These are phyloP conservation scores for Pochonia chlamydosporia DNA, from an alignment of 2,329 filamentous ascomycete genomes.

Conservation along the genomic window DNA sequence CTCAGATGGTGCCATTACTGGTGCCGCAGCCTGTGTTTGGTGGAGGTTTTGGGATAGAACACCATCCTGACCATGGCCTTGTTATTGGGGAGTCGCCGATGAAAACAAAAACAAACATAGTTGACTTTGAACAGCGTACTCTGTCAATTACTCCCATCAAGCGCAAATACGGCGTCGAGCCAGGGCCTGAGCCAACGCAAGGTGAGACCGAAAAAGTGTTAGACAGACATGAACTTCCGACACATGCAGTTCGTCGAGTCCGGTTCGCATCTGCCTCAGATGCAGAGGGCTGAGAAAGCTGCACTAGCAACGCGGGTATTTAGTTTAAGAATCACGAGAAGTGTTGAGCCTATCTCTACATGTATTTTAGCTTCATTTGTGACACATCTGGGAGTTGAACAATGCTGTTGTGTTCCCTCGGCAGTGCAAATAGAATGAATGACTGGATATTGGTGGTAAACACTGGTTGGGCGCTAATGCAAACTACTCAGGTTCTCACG, in stretches of 20 bases:
- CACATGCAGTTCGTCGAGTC: slow-evolving; percentile 25
- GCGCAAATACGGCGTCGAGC: slow-evolving; percentile 14
- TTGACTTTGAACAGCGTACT: background rate
- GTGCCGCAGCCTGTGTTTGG: slow-evolving; percentile 46
- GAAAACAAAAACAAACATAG: background rate
- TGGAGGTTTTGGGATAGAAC: slow-evolving; percentile 35
- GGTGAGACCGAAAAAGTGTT: background rate
- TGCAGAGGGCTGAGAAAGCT: slow-evolving; percentile 11
- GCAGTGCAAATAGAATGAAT: too few relatives aligned
- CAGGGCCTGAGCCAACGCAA: slow-evolving; percentile 5
- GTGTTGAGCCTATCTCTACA: too few relatives aligned
- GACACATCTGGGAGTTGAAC: too few relatives aligned
- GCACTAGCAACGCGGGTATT: background rate
- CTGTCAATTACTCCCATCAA: slow-evolving; percentile 17
- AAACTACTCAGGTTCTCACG: too few relatives aligned
- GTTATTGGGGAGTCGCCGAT: slow-evolving; percentile 20
- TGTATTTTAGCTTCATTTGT: too few relatives aligned
- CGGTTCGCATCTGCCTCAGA: slow-evolving; percentile 19
- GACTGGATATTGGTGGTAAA: too few relatives aligned
- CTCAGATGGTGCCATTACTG: slow-evolving; percentile 43
- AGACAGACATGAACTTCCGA: slow-evolving; percentile 10
- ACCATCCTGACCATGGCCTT: slow-evolving; percentile 42
- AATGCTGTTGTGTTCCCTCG: too few relatives aligned
- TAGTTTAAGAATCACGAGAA: too few relatives aligned
- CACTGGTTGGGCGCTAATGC: too few relatives aligned